Conservation (phyloP, 345 rosid genomes). For the Citrus inodora region DNA sequence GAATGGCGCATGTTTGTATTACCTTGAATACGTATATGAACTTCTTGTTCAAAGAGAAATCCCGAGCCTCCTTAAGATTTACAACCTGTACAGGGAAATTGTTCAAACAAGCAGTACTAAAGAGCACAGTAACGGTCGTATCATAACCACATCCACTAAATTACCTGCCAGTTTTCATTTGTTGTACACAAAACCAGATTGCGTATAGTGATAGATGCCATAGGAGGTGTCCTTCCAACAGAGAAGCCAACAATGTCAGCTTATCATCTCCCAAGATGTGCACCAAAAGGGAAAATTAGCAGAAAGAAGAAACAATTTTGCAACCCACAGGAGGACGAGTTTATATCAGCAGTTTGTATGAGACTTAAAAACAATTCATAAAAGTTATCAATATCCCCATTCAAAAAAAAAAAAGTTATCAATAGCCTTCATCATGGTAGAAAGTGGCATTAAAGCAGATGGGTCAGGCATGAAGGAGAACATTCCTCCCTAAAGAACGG, state of each 20-base stretch:
- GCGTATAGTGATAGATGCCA: slow-evolving; percentile 89
- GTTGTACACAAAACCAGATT: slow-evolving; percentile 82
- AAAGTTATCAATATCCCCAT: not conserved
- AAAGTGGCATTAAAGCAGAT: not conserved
- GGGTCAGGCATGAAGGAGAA: not conserved
- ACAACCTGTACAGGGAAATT: slow-evolving; percentile 52
- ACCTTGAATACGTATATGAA: slow-evolving; percentile 95
- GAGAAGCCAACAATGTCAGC: not conserved
- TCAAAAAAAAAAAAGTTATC: not conserved
- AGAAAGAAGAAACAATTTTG: not conserved
- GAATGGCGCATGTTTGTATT: slow-evolving; percentile 9
- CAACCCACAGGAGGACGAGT: not conserved
- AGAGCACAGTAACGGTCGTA: slow-evolving; percentile 2
- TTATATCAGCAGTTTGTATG: not conserved
- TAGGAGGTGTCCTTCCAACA: slow-evolving; percentile 77
- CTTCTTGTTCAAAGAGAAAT: slow-evolving; percentile 66
- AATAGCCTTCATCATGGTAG: not conserved
- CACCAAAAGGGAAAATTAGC: not conserved
- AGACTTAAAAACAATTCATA: not conserved
- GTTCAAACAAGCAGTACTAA: slow-evolving; percentile 1
- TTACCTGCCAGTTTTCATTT: slow-evolving; percentile 96
- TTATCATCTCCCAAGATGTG: not conserved
- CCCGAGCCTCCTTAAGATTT: slow-evolving; percentile 97
- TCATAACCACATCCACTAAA: not conserved
- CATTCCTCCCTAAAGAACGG: not conserved